phyloP scores from a whole-genome alignment of 1,284 basidiomycete genomes.

The Austropuccinia psidii region DNA sequence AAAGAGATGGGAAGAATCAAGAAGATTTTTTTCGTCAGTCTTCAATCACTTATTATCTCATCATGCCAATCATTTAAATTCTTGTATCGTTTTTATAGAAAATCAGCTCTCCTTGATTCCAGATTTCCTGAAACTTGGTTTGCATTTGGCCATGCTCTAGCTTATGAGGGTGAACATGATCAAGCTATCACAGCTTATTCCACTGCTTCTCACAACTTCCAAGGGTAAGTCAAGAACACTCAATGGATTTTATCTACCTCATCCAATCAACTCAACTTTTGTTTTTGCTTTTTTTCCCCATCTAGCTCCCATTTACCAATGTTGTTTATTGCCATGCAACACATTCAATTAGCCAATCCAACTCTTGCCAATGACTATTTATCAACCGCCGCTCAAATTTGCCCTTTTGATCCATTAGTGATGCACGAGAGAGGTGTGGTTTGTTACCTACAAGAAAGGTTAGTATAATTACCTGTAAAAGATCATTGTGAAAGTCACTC shows the following conservation, averaged over 20 bases:
- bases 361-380: constrained; percentile 78
- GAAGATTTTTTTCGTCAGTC: constrained; percentile 79
- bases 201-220: constrained; percentile 87
- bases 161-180: constrained; percentile 93
- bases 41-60: background rate
- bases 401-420: constrained; percentile 76
- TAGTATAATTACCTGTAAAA: too few relatives aligned
- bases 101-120: constrained; percentile 93
- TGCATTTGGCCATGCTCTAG: constrained; percentile 94
- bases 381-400: constrained; percentile 67
- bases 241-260: background rate
- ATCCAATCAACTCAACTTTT: background rate
- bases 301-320: constrained; percentile 82
- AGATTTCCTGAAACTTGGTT: constrained; percentile 95
- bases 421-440: constrained; percentile 90
- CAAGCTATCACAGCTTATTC: constrained; percentile 97
- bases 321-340: constrained; percentile 96
- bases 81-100: constrained; percentile 53
- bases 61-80: background rate
- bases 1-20: constrained; percentile 74
- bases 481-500: too few relatives aligned
- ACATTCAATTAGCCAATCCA: constrained; percentile 79
- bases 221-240: constrained; percentile 58
- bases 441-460: constrained; percentile 76
- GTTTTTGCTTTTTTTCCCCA: constrained; percentile 37